Conservation (phyloP, 768 basidiomycete genomes). For the Auriscalpium vulgare region DNA sequence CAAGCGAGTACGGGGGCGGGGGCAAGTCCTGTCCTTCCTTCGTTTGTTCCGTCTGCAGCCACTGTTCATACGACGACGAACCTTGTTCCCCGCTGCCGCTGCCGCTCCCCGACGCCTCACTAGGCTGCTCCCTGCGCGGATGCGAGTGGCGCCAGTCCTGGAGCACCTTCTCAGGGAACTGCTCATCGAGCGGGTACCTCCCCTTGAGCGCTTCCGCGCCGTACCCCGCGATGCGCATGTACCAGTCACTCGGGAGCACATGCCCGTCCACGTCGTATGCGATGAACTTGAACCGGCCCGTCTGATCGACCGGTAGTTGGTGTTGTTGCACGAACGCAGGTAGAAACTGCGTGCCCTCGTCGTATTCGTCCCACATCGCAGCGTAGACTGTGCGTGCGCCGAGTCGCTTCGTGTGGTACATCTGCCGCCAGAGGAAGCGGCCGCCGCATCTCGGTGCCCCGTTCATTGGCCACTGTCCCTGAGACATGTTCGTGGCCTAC, state of each 20-base stretch:
- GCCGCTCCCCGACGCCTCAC: background rate
- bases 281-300: constrained; percentile 52
- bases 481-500: constrained; percentile 64
- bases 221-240: constrained; percentile 20
- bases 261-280: constrained; percentile 74
- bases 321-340: constrained; percentile 56
- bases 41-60: constrained; percentile 36
- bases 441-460: constrained; percentile 67
- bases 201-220: constrained; percentile 7
- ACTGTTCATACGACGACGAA: constrained; percentile 33
- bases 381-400: constrained; percentile 66
- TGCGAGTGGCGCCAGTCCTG: constrained; percentile 7
- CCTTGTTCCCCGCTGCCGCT: constrained; percentile 9
- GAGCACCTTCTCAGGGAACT: constrained; percentile 10
- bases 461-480: constrained; percentile 68
- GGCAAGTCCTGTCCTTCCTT: constrained; percentile 36
- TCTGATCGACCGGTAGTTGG: constrained; percentile 44
- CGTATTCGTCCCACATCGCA: constrained; percentile 90
- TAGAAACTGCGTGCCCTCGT: constrained; percentile 80
- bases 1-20: constrained; percentile 63
- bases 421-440: constrained; percentile 71
- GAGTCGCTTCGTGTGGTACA: constrained; percentile 56
- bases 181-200: constrained; percentile 4
- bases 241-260: constrained; percentile 78
- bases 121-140: constrained; percentile 1